Conservation (phyloP, 192 early-diverging fungal species). For the Entophlyctis helioformis region DNA sequence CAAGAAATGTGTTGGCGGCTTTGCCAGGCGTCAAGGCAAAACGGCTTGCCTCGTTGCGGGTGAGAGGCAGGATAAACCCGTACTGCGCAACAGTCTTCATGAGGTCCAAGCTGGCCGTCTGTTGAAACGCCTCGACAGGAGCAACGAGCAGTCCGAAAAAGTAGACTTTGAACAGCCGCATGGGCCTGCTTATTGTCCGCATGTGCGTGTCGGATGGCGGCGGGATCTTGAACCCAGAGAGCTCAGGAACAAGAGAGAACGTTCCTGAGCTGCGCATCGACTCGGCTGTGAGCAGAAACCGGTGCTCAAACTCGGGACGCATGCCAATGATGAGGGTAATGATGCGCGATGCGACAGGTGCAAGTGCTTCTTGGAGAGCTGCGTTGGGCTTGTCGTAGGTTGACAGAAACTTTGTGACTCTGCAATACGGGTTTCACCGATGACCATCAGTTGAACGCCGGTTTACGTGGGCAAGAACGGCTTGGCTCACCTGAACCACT, state of each 20-base stretch:
- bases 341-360: conserved; percentile 5
- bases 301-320: conserved; percentile 5
- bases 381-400: conserved; percentile 11
- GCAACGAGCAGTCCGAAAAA: conserved; percentile 6
- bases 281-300: conserved; percentile 8
- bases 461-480: not conserved
- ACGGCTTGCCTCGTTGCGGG: conserved; percentile 13
- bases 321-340: conserved; percentile 6
- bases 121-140: conserved; percentile 5
- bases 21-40: not conserved
- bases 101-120: conserved; percentile 5
- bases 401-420: conserved; percentile 9
- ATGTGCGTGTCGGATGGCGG: conserved; percentile 10
- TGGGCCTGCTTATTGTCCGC: conserved; percentile 1
- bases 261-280: conserved; percentile 10
- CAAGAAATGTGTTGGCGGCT: not conserved
- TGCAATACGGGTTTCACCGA: not conserved
- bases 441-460: not conserved
- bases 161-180: conserved; percentile 5
- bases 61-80: conserved; percentile 4
- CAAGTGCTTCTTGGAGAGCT: conserved; percentile 8
- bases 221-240: conserved; percentile 13
- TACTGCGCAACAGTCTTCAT: conserved; percentile 9
- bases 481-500: not conserved
- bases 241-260: conserved; percentile 12